Base-by-base conservation (phyloP, 73 alveolate species). In the Paramecium primaurelia region DNA sequence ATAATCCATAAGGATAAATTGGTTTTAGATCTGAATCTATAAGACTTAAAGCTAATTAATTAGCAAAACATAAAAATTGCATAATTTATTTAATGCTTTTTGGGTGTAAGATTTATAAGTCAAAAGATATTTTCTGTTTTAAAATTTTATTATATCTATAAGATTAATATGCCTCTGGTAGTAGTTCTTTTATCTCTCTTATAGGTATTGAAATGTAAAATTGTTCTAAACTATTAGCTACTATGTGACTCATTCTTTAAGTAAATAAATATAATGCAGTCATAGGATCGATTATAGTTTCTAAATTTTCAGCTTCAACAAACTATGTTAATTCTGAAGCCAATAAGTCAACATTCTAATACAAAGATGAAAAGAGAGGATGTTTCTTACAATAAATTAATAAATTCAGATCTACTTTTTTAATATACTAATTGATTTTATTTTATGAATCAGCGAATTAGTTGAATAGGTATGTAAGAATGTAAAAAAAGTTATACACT, bases 1-100 rank as follows among this genome's bases (percentile, higher is more conserved):
- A 49, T 45, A 45, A 45, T 6, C 91, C 91, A 80, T 80, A 80
- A n/a, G 91, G 91, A 45, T 80, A 45, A 4, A 18, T 47, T 25
- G 91, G 71, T 11, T 80, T 80, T 40, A 26, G 6, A 25, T 42
- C 28, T 45, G 49, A 1, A 20, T 80, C 91, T 26, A 80, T 11
- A 1, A 80, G 49, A 47, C 58, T 80, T 44, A 45, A 49, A 18
- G 91, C 91, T 47, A 80, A 10, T 25, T 40, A 6, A 45, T 64
- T 80, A 11, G 71, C 49, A 42, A 80, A 80, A 34, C 58, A 12
- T 20, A 80, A 47, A 7, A 80, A 80, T 20, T 44, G 47, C 54
- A 44, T 49, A 0, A n/a, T 80, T 6, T 40, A 26, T 49, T 47
- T 9, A 5, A 80, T 49, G 8, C 64, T 14, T 8, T 25, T 8